phyloP scores from a whole-genome alignment of 73 alveolate species.

The Paramecium sexaurelia region DNA sequence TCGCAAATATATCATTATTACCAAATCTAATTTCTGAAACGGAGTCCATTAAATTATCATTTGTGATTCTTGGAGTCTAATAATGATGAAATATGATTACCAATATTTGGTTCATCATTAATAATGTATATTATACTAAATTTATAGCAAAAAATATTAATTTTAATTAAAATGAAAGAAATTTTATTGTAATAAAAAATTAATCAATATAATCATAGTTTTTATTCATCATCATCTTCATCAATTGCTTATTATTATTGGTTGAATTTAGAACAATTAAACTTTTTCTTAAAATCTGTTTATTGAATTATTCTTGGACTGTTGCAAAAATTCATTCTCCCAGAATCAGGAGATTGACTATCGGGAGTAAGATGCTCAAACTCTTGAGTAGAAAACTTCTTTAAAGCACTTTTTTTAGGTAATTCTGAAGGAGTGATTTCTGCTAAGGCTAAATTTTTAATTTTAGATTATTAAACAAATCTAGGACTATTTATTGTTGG shows the following conservation, averaged over 20 bases:
- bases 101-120: not conserved
- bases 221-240: constrained; percentile 23
- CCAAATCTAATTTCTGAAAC: constrained; percentile 39
- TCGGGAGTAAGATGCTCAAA: not conserved
- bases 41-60: constrained; percentile 6
- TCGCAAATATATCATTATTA: constrained; percentile 42
- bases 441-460: not conserved
- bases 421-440: constrained; percentile 3
- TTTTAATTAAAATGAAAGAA: not conserved
- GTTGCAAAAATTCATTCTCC: not conserved
- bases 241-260: not conserved
- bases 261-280: not conserved
- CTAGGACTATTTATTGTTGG: constrained; percentile 25
- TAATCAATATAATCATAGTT: not conserved
- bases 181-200: not conserved
- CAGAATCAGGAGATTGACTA: constrained; percentile 24
- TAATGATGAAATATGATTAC: not conserved
- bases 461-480: not conserved
- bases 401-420: not conserved
- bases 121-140: not conserved
- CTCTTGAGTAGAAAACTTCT: constrained; percentile 1
- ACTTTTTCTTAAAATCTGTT: not conserved
- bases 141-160: not conserved
- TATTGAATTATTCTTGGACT: not conserved
- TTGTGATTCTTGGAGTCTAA: not conserved